Conservation (phyloP, 345 rosid species). For the Aethionema arabicum region DNA sequence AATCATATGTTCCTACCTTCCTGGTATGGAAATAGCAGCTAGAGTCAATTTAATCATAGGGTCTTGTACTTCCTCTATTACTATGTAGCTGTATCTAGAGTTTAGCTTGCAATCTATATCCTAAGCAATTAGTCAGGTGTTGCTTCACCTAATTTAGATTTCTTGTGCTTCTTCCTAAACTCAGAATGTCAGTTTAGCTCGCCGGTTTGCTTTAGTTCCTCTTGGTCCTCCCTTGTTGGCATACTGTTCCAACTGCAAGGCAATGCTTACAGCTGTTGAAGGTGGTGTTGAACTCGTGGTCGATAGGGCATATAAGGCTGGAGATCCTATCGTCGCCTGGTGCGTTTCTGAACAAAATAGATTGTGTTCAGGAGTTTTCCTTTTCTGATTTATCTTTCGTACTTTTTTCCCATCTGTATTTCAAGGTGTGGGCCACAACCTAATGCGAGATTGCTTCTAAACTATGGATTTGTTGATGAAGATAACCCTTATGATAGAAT, state of each 20-base stretch:
- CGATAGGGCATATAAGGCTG: conserved; percentile 83
- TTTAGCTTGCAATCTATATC: conserved; percentile 14
- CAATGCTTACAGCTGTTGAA: conserved; percentile 82
- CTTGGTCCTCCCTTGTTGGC: conserved; percentile 97
- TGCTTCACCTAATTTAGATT: conserved; percentile 18
- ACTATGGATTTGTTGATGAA: conserved; percentile 93
- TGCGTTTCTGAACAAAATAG: conserved; percentile 37
- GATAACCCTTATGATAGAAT: conserved; percentile 83
- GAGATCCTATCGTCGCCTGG: conserved; percentile 92
- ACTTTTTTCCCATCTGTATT: conserved; percentile 20
- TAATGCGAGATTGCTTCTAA: conserved; percentile 85
- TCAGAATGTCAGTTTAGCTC: conserved; percentile 95
- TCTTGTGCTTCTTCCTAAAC: conserved; percentile 28
- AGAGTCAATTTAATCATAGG: not conserved
- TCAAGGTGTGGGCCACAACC: conserved; percentile 99
- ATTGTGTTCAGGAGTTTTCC: conserved; percentile 10
- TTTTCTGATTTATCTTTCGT: conserved; percentile 27
- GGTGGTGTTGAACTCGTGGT: conserved; percentile 86
- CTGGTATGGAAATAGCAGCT: not conserved
- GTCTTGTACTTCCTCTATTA: not conserved
- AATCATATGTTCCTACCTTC: conserved; percentile 5
- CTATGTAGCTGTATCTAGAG: conserved; percentile 8
- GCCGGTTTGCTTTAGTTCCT: conserved; percentile 97
- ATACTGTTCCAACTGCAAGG: conserved; percentile 88
- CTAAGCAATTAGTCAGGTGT: conserved; percentile 14